These are phyloP conservation scores for Coemansia sp. DNA, from an alignment of 192 early-diverging fungal genomes.

Conservation along the genomic window DNA sequence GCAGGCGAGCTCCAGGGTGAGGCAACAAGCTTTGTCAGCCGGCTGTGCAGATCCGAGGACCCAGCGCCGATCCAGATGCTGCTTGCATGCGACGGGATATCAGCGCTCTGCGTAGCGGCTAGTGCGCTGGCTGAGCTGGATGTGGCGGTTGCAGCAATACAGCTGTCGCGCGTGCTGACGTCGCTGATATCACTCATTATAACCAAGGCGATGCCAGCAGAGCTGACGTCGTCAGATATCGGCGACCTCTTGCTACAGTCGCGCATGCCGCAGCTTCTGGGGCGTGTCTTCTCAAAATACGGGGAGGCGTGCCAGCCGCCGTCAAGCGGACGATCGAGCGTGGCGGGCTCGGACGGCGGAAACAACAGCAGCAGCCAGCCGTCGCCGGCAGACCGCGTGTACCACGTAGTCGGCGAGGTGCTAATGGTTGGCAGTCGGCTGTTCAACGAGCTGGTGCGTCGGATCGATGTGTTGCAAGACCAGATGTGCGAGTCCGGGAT, in stretches of 20 bases:
- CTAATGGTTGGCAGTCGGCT: constrained; percentile 45
- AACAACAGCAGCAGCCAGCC: constrained; percentile 20
- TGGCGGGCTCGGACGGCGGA: constrained; percentile 30
- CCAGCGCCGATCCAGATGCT: constrained; percentile 45
- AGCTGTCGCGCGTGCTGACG: constrained; percentile 43
- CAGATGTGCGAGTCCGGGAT: constrained; percentile 49
- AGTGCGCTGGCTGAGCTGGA: constrained; percentile 32
- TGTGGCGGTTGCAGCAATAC: constrained; percentile 26
- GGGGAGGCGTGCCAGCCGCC: constrained; percentile 49
- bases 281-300: constrained; percentile 37
- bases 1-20: constrained; percentile 37
- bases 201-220: constrained; percentile 36
- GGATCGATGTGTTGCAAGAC: constrained; percentile 42
- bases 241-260: constrained; percentile 42
- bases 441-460: constrained; percentile 47
- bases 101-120: constrained; percentile 36
- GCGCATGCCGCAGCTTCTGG: constrained; percentile 22
- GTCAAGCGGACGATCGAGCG: constrained; percentile 28
- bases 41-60: constrained; percentile 42
- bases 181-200: constrained; percentile 40
- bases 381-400: constrained; percentile 36
- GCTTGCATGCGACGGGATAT: constrained; percentile 47
- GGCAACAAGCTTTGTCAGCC: constrained; percentile 37
- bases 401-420: constrained; percentile 48
- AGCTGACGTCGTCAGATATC: constrained; percentile 35